Evolutionary conservation across 78 protist genomes (phyloP), one percentile per base, ranked within the genome.

Genomic region (Monosiga brevicollis): DNA sequence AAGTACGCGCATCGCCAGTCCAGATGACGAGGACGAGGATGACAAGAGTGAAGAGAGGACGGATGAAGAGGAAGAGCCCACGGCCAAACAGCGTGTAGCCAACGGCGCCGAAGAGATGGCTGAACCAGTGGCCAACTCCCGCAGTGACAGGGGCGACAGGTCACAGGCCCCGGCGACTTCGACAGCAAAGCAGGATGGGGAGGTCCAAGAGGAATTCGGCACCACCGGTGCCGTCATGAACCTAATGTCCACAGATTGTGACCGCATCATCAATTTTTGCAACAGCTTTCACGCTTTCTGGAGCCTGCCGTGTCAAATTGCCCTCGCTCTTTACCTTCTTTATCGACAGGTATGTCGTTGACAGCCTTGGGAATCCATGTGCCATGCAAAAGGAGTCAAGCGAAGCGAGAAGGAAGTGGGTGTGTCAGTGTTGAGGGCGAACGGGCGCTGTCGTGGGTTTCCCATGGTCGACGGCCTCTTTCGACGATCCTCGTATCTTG

Each of bases 231-330:
- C 25, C 39, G 38, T 84, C 54, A 24, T 24, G 11, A 76, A 84
- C 70, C 34, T 77, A 3, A 84, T 76, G 72, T 55, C 78, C 78
- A 77, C 87, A 1, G 87, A 84, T 74, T 29, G 75, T 34, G 81
- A 76, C 42, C 40, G 87, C 39, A 11, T 84, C 35, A 77, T 62
- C 62, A 84, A 84, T 36, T 55, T 84, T 39, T 76, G 70, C 54
- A 10, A 15, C 42, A 10, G 41, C 62, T 40, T 72, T 26, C 71
- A 73, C 71, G 32, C 25, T 49, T 29, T 72, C 36, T 85, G 88
- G 88, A 20, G 42, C 22, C 83, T 85, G 20, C 88, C 88, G 36
- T 11, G 79, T 6, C 88, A 85, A 71, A 73, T 79, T 0, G 71
- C 22, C 15, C 38, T 85, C 36, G 6, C 84, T 0, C 80, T 79